Evolutionary conservation across 2,329 filamentous ascomycete genomes (phyloP).

Genomic region (Colletotrichum cordylinicola): DNA sequence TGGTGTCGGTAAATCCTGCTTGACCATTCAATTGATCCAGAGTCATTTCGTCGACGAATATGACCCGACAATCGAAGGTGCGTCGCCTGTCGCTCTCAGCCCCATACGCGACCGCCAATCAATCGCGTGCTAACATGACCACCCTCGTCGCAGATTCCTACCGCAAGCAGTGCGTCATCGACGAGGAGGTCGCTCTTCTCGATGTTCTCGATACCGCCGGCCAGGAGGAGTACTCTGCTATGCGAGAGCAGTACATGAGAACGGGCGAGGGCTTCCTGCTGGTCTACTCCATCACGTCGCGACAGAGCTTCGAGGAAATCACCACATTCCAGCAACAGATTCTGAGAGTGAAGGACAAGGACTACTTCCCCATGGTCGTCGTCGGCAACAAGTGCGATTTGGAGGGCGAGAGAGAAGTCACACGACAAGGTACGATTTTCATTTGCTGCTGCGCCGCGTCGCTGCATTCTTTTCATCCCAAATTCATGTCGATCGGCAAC

Average conservation of each 20-base stretch:
- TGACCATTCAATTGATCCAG: conserved; percentile 96
- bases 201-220: conserved; percentile 98
- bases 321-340: conserved; percentile 99
- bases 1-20: conserved; percentile 98
- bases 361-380: conserved; percentile 99
- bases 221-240: conserved; percentile 98
- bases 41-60: conserved; percentile 99
- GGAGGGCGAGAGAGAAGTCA: conserved; percentile 89
- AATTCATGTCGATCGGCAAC: not conserved
- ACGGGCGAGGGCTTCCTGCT: conserved; percentile 97
- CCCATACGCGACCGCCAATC: not conserved
- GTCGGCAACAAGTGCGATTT: conserved; percentile 99
- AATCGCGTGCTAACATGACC: conserved; percentile 25
- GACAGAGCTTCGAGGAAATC: conserved; percentile 98
- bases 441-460: not conserved
- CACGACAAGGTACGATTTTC: conserved; percentile 77
- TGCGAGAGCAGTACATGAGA: conserved; percentile 99
- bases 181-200: conserved; percentile 96
- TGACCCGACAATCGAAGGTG: conserved; percentile 98
- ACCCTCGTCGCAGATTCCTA: conserved; percentile 77
- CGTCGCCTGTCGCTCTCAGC: conserved; percentile 31
- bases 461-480: not conserved
- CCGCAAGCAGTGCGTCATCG: conserved; percentile 99
- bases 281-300: conserved; percentile 97
- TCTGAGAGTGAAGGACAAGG: conserved; percentile 97